Evolutionary conservation across 768 basidiomycete species (phyloP).

Genomic region (Suillus sp.): DNA sequence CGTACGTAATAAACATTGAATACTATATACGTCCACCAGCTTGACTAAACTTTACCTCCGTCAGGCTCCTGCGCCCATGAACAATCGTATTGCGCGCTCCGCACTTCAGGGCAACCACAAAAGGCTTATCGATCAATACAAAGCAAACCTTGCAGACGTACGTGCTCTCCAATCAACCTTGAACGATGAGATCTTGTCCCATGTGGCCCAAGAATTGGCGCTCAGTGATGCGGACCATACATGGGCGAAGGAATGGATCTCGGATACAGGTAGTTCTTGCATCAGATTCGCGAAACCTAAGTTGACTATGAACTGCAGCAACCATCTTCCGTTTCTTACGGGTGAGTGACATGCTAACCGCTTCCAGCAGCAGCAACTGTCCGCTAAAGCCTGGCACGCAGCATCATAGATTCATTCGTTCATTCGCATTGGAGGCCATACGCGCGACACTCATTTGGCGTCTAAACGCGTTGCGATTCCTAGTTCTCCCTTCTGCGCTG

Average conservation of each 20-base stretch:
- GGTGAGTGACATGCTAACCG: constrained; percentile 41
- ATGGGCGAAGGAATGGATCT: constrained; percentile 64
- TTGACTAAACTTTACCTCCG: not conserved
- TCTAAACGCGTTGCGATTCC: constrained; percentile 35
- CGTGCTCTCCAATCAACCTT: constrained; percentile 52
- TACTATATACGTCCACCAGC: not conserved
- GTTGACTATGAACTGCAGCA: constrained; percentile 32
- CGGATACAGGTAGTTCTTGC: constrained; percentile 58
- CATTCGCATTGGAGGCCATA: constrained; percentile 62
- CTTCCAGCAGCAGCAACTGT: constrained; percentile 1
- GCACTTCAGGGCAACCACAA: constrained; percentile 50
- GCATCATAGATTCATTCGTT: constrained; percentile 68
- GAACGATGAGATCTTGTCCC: constrained; percentile 59
- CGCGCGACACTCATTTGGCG: constrained; percentile 62
- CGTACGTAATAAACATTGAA: not conserved
- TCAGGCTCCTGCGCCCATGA: constrained; percentile 8
- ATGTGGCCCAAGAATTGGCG: constrained; percentile 57
- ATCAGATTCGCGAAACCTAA: not conserved
- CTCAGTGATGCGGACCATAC: constrained; percentile 47
- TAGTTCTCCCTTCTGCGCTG: constrained; percentile 29
- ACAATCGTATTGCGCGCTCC: constrained; percentile 30
- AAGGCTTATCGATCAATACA: constrained; percentile 51
- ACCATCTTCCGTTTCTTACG: constrained; percentile 63
- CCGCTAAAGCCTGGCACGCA: constrained; percentile 29
- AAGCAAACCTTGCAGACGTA: constrained; percentile 48